phyloP scores from a whole-genome alignment of 352 stramenopile genomes.

The Phytopythium helicoides region DNA sequence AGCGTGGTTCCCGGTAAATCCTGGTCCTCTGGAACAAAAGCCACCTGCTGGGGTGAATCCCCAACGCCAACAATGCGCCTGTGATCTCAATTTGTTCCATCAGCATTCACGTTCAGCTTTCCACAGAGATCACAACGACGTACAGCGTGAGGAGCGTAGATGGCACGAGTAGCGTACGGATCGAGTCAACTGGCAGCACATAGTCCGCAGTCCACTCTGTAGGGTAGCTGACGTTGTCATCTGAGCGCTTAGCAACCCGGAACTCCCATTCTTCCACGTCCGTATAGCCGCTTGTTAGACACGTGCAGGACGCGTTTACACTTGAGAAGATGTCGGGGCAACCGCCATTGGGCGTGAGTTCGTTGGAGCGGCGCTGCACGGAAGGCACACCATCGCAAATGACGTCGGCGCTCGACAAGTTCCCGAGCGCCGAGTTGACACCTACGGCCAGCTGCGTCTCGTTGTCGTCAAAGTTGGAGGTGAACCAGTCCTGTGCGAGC shows the following conservation, averaged over 20 bases:
- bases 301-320: conserved; percentile 27
- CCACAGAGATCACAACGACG: not conserved
- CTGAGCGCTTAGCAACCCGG: conserved; percentile 12
- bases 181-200: conserved; percentile 23
- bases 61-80: conserved; percentile 22
- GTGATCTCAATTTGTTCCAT: not conserved
- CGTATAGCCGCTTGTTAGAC: conserved; percentile 14
- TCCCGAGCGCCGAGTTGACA: conserved; percentile 22
- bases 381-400: conserved; percentile 22
- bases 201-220: conserved; percentile 12
- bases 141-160: conserved; percentile 21
- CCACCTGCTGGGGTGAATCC: conserved; percentile 17
- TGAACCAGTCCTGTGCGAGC: conserved; percentile 27
- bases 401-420: conserved; percentile 17
- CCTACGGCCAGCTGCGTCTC: conserved; percentile 29
- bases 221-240: conserved; percentile 17
- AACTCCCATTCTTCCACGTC: conserved; percentile 25
- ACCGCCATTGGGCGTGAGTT: conserved; percentile 19
- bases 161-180: conserved; percentile 25
- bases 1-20: conserved; percentile 19
- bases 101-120: not conserved
- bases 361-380: conserved; percentile 15
- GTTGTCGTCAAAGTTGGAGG: conserved; percentile 21
- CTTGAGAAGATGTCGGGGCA: conserved; percentile 23
- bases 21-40: conserved; percentile 26